These are phyloP conservation scores for Lanmaoa pseudosensibilis DNA, from an alignment of 768 basidiomycete genomes.

Conservation along the genomic window DNA sequence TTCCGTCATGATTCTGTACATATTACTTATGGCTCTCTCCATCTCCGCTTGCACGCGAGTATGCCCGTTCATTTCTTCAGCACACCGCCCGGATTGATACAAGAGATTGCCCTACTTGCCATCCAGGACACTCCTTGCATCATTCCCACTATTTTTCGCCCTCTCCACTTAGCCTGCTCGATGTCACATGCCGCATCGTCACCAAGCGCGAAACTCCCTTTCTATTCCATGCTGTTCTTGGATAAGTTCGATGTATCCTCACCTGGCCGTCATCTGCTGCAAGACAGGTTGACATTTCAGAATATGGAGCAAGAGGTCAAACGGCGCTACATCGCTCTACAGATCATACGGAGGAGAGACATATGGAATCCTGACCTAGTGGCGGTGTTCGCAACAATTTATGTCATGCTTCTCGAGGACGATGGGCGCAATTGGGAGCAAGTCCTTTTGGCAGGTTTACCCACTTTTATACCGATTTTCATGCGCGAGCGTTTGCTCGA, in stretches of 20 bases:
- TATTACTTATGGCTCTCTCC: slow-evolving; percentile 22
- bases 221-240: slow-evolving; percentile 43
- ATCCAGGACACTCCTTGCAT: slow-evolving; percentile 30
- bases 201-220: slow-evolving; percentile 27
- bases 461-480: slow-evolving; percentile 40
- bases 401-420: slow-evolving; percentile 59
- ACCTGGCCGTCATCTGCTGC: slow-evolving; percentile 40
- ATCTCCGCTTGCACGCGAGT: slow-evolving; percentile 16
- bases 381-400: slow-evolving; percentile 52
- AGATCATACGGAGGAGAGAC: slow-evolving; percentile 41
- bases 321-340: slow-evolving; percentile 45
- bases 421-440: slow-evolving; percentile 50
- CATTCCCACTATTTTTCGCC: slow-evolving; percentile 35
- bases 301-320: slow-evolving; percentile 46
- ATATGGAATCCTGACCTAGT: slow-evolving; percentile 39
- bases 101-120: slow-evolving; percentile 36
- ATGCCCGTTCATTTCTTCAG: slow-evolving; percentile 37
- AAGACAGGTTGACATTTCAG: slow-evolving; percentile 23
- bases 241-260: slow-evolving; percentile 51
- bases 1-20: slow-evolving; percentile 24
- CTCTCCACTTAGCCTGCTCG: slow-evolving; percentile 36
- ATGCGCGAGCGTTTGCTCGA: slow-evolving; percentile 42
- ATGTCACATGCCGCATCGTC: slow-evolving; percentile 29
- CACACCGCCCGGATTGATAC: slow-evolving; percentile 36
- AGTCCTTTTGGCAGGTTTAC: slow-evolving; percentile 44